Evolutionary conservation across 768 basidiomycete species (phyloP).

Genomic region (Hypsizygus marmoreus): DNA sequence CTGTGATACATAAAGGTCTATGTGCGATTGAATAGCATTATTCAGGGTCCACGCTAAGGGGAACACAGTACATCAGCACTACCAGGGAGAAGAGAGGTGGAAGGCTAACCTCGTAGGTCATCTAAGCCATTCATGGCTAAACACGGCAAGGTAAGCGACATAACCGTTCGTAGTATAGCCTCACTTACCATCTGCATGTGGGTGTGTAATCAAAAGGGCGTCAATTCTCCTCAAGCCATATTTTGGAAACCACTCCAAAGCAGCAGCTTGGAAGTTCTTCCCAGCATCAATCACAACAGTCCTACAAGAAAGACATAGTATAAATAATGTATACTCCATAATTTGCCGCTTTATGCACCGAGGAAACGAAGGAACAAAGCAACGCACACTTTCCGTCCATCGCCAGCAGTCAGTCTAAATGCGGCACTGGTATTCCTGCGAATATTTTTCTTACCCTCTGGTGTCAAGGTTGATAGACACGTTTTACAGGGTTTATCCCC

Average conservation of each 20-base stretch:
- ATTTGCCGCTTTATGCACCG: background rate
- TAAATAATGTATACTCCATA: slow-evolving; percentile 6
- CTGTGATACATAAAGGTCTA: slow-evolving; percentile 74
- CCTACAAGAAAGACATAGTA: slow-evolving; percentile 34
- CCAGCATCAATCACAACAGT: slow-evolving; percentile 85
- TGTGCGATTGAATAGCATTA: slow-evolving; percentile 62
- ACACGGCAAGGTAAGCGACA: slow-evolving; percentile 6
- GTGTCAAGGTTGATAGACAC: slow-evolving; percentile 65
- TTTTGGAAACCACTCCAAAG: slow-evolving; percentile 58
- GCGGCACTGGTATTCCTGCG: slow-evolving; percentile 82
- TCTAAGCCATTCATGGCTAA: slow-evolving; percentile 87
- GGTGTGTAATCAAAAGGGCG: slow-evolving; percentile 78
- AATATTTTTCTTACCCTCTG: slow-evolving; percentile 80
- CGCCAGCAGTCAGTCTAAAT: slow-evolving; percentile 47
- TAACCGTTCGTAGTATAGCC: background rate
- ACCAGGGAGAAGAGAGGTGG: background rate
- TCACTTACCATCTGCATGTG: slow-evolving; percentile 73
- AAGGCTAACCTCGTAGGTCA: slow-evolving; percentile 71
- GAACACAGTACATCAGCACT: slow-evolving; percentile 5
- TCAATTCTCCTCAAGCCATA: slow-evolving; percentile 63
- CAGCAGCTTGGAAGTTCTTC: slow-evolving; percentile 72
- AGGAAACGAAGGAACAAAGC: slow-evolving; percentile 9
- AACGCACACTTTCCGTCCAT: slow-evolving; percentile 54
- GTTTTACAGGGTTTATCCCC: slow-evolving; percentile 53
- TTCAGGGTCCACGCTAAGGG: slow-evolving; percentile 72